These are phyloP conservation scores for Penicillium pancosmium DNA, from an alignment of 495 filamentous ascomycete genomes.

Conservation along the genomic window DNA sequence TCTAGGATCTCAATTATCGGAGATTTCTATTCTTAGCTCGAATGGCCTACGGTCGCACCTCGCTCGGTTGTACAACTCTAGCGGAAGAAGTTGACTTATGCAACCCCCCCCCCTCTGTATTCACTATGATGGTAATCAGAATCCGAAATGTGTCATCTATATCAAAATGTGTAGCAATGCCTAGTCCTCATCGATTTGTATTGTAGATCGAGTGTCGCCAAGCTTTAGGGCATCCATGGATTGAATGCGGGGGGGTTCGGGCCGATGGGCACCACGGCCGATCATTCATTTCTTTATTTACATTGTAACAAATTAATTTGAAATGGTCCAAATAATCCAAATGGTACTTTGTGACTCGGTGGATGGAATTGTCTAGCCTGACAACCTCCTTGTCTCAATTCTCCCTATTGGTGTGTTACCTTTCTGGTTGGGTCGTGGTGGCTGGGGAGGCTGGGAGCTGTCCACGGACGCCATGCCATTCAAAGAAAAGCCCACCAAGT, in stretches of 20 bases:
- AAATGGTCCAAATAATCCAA: background rate
- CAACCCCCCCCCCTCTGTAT: too few relatives aligned
- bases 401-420: conserved; percentile 25
- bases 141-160: too few relatives aligned
- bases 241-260: background rate
- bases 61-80: too few relatives aligned
- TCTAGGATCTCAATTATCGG: conserved; percentile 11
- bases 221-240: conserved; percentile 22
- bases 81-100: too few relatives aligned
- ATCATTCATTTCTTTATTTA: background rate
- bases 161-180: too few relatives aligned
- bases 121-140: too few relatives aligned
- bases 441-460: conserved; percentile 37
- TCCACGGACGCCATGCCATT: conserved; percentile 23
- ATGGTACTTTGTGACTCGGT: conserved; percentile 14
- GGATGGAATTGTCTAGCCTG: conserved; percentile 21
- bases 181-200: too few relatives aligned
- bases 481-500: conserved; percentile 29
- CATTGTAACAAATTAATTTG: conserved; percentile 12
- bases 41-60: background rate
- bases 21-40: background rate
- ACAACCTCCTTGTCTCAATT: conserved; percentile 24
- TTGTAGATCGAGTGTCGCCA: conserved; percentile 3
- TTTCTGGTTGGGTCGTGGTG: conserved; percentile 18
- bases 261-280: background rate